Conservation (phyloP, 1,284 basidiomycete species). For the Rhodotorula glutinis region DNA sequence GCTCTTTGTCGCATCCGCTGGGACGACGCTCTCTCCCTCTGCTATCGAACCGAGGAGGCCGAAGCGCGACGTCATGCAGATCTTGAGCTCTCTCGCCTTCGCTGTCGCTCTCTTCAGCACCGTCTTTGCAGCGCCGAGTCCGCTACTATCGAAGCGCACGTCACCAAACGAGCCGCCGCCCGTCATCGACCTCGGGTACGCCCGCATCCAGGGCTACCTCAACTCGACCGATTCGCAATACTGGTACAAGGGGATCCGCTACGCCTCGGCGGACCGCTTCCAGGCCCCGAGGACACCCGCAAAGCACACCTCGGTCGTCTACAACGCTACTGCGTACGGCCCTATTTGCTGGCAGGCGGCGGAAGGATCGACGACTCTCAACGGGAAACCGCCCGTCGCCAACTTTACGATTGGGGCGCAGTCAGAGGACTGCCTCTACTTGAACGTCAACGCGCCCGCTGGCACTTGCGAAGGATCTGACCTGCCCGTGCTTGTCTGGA, state of each 20-base stretch:
- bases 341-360: neutral
- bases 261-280: slow-evolving; percentile 7
- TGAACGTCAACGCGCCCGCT: neutral
- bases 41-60: too few relatives aligned
- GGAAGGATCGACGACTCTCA: neutral
- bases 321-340: neutral
- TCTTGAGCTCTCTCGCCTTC: neutral
- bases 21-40: too few relatives aligned
- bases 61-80: neutral
- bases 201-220: slow-evolving; percentile 3
- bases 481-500: slow-evolving; percentile 1
- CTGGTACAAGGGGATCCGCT: slow-evolving; percentile 2
- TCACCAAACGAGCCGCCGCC: slow-evolving; percentile 3
- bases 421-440: slow-evolving; percentile 11
- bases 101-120: neutral
- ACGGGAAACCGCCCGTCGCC: neutral
- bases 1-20: too few relatives aligned
- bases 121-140: neutral
- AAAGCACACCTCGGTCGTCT: neutral
- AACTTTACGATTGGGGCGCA: neutral
- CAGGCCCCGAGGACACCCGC: neutral
- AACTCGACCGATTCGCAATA: neutral
- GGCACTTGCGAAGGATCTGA: neutral
- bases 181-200: slow-evolving; percentile 6
- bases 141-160: neutral